Percentiles rank a stretch among this genome's conserved stretches.
Evolutionary conservation across 1,284 basidiomycete genomes (phyloP).

Genomic region (Malassezia pachydermatis): DNA sequence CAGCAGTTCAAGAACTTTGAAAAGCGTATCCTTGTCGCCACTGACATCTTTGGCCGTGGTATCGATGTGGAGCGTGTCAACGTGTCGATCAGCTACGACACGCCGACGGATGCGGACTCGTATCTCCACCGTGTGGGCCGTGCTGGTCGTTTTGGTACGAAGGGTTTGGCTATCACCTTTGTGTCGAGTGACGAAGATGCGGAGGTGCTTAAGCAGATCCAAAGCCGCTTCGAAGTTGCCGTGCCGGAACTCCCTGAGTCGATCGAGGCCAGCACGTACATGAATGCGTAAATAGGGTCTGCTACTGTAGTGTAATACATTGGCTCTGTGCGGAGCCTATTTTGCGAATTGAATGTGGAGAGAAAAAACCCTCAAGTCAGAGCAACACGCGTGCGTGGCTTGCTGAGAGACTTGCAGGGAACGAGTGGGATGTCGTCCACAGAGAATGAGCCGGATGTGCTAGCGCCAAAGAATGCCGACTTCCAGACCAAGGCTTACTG

Average conservation of each 20-base stretch:
- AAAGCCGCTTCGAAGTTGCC: constrained; percentile 82
- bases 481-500: constrained; percentile 34
- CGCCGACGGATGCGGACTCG: constrained; percentile 88
- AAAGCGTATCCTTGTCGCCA: constrained; percentile 62
- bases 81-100: constrained; percentile 56
- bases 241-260: constrained; percentile 84
- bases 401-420: background rate
- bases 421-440: background rate
- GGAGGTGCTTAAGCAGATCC: constrained; percentile 83
- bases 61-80: constrained; percentile 48
- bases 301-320: constrained; percentile 11
- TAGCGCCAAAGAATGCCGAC: constrained; percentile 25
- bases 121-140: constrained; percentile 98
- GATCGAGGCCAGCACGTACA: constrained; percentile 62
- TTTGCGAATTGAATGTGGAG: constrained; percentile 3
- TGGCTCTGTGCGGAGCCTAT: background rate
- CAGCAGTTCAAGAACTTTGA: constrained; percentile 99
- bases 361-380: background rate
- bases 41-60: constrained; percentile 48
- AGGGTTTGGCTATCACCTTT: constrained; percentile 97
- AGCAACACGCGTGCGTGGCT: background rate
- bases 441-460: background rate
- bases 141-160: constrained; percentile 97
- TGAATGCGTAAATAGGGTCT: constrained; percentile 26
- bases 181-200: constrained; percentile 82